These are phyloP conservation scores for Calonectria fujianensis DNA, from an alignment of 2,329 filamentous ascomycete species.

Conservation along the genomic window DNA sequence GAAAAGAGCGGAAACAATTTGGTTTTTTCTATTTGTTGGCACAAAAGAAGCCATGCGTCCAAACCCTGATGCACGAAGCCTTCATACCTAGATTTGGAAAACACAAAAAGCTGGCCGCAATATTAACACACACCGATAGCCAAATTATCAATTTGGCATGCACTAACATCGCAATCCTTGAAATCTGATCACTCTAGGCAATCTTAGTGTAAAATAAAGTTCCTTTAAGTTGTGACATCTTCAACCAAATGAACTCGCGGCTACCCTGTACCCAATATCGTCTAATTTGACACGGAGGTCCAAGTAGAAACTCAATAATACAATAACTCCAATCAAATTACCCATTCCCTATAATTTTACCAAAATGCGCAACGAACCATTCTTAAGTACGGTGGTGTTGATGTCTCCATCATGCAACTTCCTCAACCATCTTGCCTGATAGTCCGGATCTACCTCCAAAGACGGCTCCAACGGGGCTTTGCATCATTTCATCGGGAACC, in stretches of 20 bases:
- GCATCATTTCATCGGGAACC: slow-evolving; percentile 81
- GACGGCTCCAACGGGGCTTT: slow-evolving; percentile 75
- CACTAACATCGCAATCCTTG: neutral
- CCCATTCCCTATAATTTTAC: neutral
- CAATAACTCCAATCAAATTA: neutral
- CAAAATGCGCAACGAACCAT: neutral
- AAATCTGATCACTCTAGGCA: neutral
- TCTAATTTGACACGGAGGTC: neutral
- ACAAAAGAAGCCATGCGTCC: no score
- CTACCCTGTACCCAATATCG: slow-evolving; percentile 10
- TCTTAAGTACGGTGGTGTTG: neutral
- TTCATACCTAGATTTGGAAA: neutral
- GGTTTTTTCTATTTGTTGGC: no score
- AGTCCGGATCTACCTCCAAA: slow-evolving; percentile 66
- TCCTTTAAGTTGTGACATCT: neutral
- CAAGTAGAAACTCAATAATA: slow-evolving; percentile 8
- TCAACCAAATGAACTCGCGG: neutral
- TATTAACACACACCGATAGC: neutral
- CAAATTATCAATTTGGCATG: neutral
- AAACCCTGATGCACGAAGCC: no score
- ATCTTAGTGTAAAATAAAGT: neutral
- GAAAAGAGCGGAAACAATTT: no score
- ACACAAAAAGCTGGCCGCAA: neutral
- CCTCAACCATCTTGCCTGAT: slow-evolving; percentile 72
- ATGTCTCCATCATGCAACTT: slow-evolving; percentile 64